Conservation (phyloP, 306 rosid species). For the Carpinus fangiana region DNA sequence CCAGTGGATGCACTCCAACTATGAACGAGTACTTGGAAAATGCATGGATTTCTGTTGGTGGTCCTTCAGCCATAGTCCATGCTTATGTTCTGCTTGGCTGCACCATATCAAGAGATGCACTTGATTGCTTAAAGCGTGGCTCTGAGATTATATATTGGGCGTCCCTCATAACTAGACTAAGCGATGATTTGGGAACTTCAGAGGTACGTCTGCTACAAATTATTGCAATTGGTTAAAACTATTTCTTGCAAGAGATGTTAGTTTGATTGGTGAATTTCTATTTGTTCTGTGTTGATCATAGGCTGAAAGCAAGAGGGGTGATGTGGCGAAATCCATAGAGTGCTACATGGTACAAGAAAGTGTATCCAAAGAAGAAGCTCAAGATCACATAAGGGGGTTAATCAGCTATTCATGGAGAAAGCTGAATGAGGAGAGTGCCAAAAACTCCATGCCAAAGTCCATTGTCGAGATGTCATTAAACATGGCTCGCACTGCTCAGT, state of each 20-base stretch:
- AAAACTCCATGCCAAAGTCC: constrained; percentile 10
- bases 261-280: too few species aligned
- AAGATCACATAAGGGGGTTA: neutral
- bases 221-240: neutral
- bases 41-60: constrained; percentile 16
- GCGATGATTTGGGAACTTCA: constrained; percentile 37
- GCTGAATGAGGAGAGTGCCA: constrained; percentile 19
- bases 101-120: constrained; percentile 7
- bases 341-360: constrained; percentile 31
- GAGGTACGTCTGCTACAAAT: neutral
- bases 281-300: neutral
- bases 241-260: too few species aligned
- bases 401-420: constrained; percentile 23
- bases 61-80: too few species aligned
- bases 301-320: constrained; percentile 39
- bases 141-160: constrained; percentile 28
- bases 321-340: constrained; percentile 27
- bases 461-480: constrained; percentile 14
- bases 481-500: constrained; percentile 33
- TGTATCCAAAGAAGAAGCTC: constrained; percentile 25
- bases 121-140: constrained; percentile 10
- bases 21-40: constrained; percentile 28
- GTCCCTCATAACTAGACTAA: constrained; percentile 26
- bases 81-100: too few species aligned
- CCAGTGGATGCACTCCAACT: constrained; percentile 10